Conservation (phyloP, 768 basidiomycete genomes). For the Hydnomerulius pinastri region DNA sequence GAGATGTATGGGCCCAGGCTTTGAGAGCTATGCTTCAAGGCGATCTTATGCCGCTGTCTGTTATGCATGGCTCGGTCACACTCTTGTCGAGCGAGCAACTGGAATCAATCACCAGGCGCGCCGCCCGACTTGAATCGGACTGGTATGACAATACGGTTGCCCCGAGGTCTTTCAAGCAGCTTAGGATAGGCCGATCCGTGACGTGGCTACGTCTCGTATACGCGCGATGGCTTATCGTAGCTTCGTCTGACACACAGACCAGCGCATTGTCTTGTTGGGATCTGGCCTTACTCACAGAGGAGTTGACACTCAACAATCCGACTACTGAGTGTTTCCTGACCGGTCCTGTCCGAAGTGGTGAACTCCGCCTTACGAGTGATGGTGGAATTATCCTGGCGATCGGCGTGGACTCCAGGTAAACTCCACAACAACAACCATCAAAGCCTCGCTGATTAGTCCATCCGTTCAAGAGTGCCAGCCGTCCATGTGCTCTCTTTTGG, state of each 20-base stretch:
- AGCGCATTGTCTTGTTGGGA: conserved; percentile 16
- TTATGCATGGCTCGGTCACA: neutral
- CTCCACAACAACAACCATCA: neutral
- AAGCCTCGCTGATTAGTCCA: neutral
- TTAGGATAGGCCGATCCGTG: conserved; percentile 4
- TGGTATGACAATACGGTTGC: neutral
- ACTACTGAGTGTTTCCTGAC: conserved; percentile 10
- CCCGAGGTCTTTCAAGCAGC: neutral
- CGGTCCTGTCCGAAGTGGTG: conserved; percentile 6
- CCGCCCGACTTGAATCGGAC: neutral
- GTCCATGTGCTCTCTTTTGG: neutral
- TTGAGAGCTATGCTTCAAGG: neutral
- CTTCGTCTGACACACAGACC: conserved; percentile 7
- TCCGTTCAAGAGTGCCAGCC: neutral
- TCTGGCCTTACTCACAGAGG: conserved; percentile 1
- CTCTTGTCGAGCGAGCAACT: neutral
- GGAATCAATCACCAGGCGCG: neutral
- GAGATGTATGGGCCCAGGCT: neutral
- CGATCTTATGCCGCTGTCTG: neutral
- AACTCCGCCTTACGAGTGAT: conserved; percentile 1
- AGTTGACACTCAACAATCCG: no score
- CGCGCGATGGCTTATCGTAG: conserved; percentile 1
- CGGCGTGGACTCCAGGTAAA: neutral
- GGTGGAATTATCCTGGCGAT: neutral
- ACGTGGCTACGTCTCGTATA: conserved; percentile 15